phyloP scores from a whole-genome alignment of 208 protist species.

The Balamuthia mandrillaris region DNA sequence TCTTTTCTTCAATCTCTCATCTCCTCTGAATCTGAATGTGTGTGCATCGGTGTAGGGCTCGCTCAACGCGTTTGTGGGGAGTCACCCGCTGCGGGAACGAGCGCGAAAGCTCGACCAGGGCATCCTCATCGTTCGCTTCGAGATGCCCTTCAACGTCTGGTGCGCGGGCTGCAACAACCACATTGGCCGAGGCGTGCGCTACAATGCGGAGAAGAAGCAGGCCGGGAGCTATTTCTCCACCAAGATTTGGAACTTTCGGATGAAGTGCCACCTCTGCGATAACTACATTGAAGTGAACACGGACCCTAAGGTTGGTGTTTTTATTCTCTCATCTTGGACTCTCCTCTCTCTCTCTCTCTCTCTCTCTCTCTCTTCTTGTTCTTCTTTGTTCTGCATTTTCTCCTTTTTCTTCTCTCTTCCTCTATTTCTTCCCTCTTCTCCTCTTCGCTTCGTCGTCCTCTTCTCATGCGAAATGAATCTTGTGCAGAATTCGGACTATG shows the following conservation, averaged over 20 bases:
- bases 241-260: slow-evolving; percentile 62
- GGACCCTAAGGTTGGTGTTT: slow-evolving; percentile 65
- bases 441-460: not conserved
- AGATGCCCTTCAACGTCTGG: slow-evolving; percentile 73
- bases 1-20: not conserved
- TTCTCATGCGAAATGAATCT: not conserved
- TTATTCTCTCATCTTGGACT: too few species aligned
- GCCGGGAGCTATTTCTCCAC: slow-evolving; percentile 70
- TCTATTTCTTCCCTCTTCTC: not conserved
- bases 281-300: slow-evolving; percentile 67
- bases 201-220: slow-evolving; percentile 75
- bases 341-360: too few species aligned
- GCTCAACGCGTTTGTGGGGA: slow-evolving; percentile 61
- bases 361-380: too few species aligned
- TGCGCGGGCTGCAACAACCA: slow-evolving; percentile 63
- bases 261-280: slow-evolving; percentile 69
- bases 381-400: too few species aligned
- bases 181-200: slow-evolving; percentile 69
- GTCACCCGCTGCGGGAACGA: slow-evolving; percentile 71
- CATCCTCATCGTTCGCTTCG: slow-evolving; percentile 70
- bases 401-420: too few species aligned
- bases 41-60: slow-evolving; percentile 45
- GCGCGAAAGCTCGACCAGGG: slow-evolving; percentile 67
- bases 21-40: not conserved
- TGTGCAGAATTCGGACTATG: not conserved